Evolutionary conservation across 2,329 filamentous ascomycete species (phyloP).

Genomic region (Ascochyta clinopodiicola): DNA sequence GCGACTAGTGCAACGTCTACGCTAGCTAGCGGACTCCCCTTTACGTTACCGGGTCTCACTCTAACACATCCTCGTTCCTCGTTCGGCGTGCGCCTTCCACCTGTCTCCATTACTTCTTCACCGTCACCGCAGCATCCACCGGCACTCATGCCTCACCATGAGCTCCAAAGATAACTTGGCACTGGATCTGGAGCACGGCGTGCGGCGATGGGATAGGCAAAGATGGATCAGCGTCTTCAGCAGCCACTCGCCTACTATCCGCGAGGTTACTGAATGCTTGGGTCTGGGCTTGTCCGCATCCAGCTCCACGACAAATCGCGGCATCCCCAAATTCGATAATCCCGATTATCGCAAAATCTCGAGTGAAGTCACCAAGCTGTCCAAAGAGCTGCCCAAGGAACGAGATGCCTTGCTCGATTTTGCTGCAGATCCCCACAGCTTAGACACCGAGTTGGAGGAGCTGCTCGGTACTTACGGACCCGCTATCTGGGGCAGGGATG

Average conservation of each 20-base stretch:
- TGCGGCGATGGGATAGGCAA: constrained; percentile 44
- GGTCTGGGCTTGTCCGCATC: constrained; percentile 44
- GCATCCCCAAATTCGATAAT: constrained; percentile 49
- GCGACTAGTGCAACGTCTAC: constrained; percentile 21
- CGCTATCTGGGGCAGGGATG: constrained; percentile 45
- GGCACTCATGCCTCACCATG: constrained; percentile 36
- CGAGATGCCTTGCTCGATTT: constrained; percentile 47
- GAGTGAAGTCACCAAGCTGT: constrained; percentile 45
- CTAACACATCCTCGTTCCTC: constrained; percentile 29
- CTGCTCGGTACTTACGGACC: constrained; percentile 42
- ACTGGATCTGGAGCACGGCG: constrained; percentile 40
- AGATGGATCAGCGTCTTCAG: constrained; percentile 48
- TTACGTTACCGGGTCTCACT: constrained; percentile 37
- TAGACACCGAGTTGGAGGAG: constrained; percentile 43
- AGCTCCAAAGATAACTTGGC: constrained; percentile 41
- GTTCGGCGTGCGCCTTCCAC: constrained; percentile 30
- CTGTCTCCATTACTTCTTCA: constrained; percentile 16
- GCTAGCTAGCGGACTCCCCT: constrained; percentile 33
- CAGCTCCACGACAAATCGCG: constrained; percentile 46
- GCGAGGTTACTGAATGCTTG: constrained; percentile 47
- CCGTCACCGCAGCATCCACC: constrained; percentile 14
- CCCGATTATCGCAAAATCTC: constrained; percentile 46
- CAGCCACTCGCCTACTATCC: constrained; percentile 47
- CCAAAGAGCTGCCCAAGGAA: constrained; percentile 47
- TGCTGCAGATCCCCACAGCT: constrained; percentile 40